Evolutionary conservation across 1,284 basidiomycete species (phyloP), one percentile per base, ranked within the genome.

Genomic region (Phellopilus nigrolimitatus): DNA sequence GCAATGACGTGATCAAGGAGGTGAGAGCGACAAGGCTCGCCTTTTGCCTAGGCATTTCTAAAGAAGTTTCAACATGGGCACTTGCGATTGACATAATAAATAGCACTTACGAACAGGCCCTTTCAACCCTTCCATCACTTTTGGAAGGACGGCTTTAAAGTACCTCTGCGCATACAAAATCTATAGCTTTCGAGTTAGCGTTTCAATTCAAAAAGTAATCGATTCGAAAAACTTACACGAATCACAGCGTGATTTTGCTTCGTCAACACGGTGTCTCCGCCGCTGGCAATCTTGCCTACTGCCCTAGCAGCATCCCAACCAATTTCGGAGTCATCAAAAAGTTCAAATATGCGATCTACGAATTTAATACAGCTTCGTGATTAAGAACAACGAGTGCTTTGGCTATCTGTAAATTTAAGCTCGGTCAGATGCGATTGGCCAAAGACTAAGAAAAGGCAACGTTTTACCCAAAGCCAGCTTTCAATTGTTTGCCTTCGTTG

Each of bases 1-100:
- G 93, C 12, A 93, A 78, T 5, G 86, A 78, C 45, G 84, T 85
- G 51, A 98, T 80, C 6, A 98, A 72, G 6, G 85, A 84, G 0
- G 91, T 83, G 12, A 99, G 76, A 1, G 93, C 91, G 17, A 93
- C 82, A 4, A 99, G 79, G 64, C 90, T 85, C 1, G 91, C 81
- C 1, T 77, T 76, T 65, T 86, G 82, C 57, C 70, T 73, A 36
- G 60, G 61, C 0, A 71, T 57, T 58, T 80, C 77, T 79, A 44
- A 36, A 49, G 33, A 15, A 22, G 17, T 8, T 47, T 28, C 27
- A 22, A 4, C 33, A 31, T 6, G 30, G 33, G 39, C 47, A 40
- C n/a, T 30, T 21, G 25, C 17, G 21, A 22, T 44, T 5, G 53
- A 49, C 13, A 33, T 27, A 28, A 38, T 28, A 12, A 54, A 33